Evolutionary conservation across 441 rosid genomes (phyloP), one percentile per base, ranked within the genome.

Genomic region (Macaranga tanarius): DNA sequence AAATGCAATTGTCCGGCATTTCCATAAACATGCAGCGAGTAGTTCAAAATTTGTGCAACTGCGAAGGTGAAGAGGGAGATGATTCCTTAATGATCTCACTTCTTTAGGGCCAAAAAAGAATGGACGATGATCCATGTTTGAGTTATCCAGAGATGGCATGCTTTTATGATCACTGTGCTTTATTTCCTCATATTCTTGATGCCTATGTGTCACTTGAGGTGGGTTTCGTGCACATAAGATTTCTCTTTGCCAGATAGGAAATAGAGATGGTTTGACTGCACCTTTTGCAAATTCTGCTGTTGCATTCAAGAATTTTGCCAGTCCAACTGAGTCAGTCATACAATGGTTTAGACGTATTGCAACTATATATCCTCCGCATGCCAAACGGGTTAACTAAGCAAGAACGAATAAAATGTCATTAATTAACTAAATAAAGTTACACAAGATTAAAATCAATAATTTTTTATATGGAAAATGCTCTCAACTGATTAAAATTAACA

Each of bases 331-430:
- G 17, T 74, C 67, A 58, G 22, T 23, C 51, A 74, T 13, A 0
- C 17, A 26, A 38, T 74, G 77, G 61, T 58, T 74, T 16, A 56
- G 38, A 13, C 77, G 77, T 7, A 74, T 31, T 44, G 77, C 77
- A 10, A 74, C 58, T 22, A 59, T 20, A 40, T 66, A 74, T 31
- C 72, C 77, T 15, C 72, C 72, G 31, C 72, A 67, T 51, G 23
- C 17, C 72, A 66, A 67, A 19, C 67, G 72, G 10, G 77, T 74
- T 7, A 74, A 50, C 77, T 74, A 59, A 38, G 15, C 26, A 22
- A 10, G 7, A 58, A 8, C 20, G 5, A 55, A 52, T 13, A 34
- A 26, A 34, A 16, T 12, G 31, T 28, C 31, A 28, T 28, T 28
- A 28, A 28, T 28, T 28, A 28, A 28, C 3, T 28, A 28, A 28